Base-by-base conservation (phyloP, 2,329 filamentous ascomycete genomes). In the Zymoseptoria ardabiliae region DNA sequence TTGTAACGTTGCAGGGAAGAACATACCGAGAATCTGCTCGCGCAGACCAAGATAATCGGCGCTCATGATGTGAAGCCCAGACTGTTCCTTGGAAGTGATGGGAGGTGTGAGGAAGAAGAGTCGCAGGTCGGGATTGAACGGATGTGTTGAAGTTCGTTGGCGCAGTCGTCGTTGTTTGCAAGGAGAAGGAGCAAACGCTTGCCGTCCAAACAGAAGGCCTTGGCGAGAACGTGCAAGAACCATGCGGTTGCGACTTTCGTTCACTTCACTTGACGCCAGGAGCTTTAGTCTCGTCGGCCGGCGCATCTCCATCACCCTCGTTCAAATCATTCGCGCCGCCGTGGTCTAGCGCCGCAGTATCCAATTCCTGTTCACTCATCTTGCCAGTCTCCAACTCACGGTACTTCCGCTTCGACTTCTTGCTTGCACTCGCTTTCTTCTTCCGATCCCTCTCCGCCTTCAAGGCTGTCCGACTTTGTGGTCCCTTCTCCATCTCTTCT, bases 401-500 rank as follows among this genome's bases (percentile, higher is more conserved):
- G 70, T 93, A 93, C 74, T 96, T 96, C 68, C 90, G 81, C 68
- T 86, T 83, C 58, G 83, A 85, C 82, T 97, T 97, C 77, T 97
- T 95, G 4, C 79, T 81, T 21, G 84, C 83, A 71, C 91, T 94
- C 28, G 85, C 88, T 68, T 89, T 86, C 75, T 84, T 89, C 77
- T 82, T 87, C 63, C 80, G 81, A 71, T 84, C 86, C 50, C 81
- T 76, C 55, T 82, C 82, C 3, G 79, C 83, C 55, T 90, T 86
- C 30, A 91, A 76, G 49, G 82, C 82, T 10, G 81, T 80, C 23
- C 90, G 78, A 69, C 86, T 89, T 64, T 85, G 76, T 21, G 85
- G 81, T 1, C 93, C 93, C 66, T 90, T 87, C 66, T 84, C 78
- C 41, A 88, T 68, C 65, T 88, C 81, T 73, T 99, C 94, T n/a